A percentile compares a stretch with the other conserved stretches of the same genome.
These are phyloP conservation scores for Daldinia bambusicola DNA, from an alignment of 495 filamentous ascomycete genomes.

Conservation along the genomic window DNA sequence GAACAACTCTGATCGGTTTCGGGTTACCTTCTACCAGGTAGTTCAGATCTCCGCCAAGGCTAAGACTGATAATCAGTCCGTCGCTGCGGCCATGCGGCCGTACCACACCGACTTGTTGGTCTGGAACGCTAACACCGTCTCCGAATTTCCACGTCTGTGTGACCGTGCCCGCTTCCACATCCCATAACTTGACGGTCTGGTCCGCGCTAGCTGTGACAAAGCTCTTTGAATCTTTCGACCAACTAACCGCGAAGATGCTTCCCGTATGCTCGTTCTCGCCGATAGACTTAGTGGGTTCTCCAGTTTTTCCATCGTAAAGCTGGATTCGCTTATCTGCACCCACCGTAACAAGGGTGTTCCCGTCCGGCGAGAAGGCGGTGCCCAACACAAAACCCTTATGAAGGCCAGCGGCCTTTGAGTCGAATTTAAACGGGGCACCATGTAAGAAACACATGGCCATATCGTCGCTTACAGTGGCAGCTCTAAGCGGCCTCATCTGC, in stretches of 20 bases:
- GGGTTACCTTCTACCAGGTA: constrained; percentile 79
- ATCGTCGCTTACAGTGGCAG: constrained; percentile 91
- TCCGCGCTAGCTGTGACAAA: constrained; percentile 95
- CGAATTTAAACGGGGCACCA: constrained; percentile 94
- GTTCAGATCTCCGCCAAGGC: constrained; percentile 87
- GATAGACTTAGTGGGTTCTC: constrained; percentile 79
- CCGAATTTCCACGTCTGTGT: constrained; percentile 87
- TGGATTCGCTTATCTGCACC: constrained; percentile 90
- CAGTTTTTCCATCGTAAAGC: constrained; percentile 94
- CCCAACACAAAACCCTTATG: constrained; percentile 92
- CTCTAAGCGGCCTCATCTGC: constrained; percentile 87
- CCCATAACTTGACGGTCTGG: constrained; percentile 90
- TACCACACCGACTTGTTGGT: constrained; percentile 95
- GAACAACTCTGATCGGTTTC: constrained; percentile 74
- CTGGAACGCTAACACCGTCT: constrained; percentile 72
- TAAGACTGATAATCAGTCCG: constrained; percentile 86
- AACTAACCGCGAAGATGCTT: constrained; percentile 90
- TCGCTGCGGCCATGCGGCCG: constrained; percentile 89
- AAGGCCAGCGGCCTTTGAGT: constrained; percentile 72
- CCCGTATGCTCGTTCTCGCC: constrained; percentile 87
- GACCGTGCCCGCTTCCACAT: constrained; percentile 80
- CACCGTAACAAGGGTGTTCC: constrained; percentile 82
- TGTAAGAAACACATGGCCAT: constrained; percentile 89
- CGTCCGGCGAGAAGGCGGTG: constrained; percentile 90
- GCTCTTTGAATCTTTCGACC: constrained; percentile 86